A percentile compares a stretch with the other conserved stretches of the same genome.
These are phyloP conservation scores for Gamarada debralockiae DNA, from an alignment of 495 filamentous ascomycete genomes.

Conservation along the genomic window DNA sequence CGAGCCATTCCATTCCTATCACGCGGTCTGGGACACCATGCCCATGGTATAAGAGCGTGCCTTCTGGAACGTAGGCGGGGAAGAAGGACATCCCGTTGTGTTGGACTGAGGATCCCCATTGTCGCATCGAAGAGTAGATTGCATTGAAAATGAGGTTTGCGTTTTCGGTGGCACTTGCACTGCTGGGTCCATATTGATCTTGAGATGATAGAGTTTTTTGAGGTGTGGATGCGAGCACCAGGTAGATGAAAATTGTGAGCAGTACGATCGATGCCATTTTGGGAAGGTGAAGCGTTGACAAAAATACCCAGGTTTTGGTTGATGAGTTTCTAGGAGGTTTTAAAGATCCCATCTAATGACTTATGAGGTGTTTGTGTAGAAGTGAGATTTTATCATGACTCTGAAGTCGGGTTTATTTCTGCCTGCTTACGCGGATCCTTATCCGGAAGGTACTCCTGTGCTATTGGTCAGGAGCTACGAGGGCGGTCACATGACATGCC, in stretches of 20 bases:
- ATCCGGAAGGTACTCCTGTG: too few relatives aligned
- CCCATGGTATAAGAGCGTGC: conserved; percentile 61
- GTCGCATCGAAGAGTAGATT: conserved; percentile 59
- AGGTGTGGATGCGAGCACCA: background rate
- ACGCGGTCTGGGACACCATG: conserved; percentile 33
- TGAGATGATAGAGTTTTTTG: background rate
- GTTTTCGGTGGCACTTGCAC: conserved; percentile 27
- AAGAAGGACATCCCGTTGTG: conserved; percentile 68
- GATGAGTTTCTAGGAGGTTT: too few relatives aligned
- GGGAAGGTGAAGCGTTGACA: too few relatives aligned
- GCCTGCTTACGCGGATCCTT: too few relatives aligned
- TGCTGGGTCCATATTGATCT: background rate
- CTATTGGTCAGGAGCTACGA: too few relatives aligned
- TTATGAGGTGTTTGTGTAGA: too few relatives aligned
- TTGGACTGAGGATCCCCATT: conserved; percentile 63
- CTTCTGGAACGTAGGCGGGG: conserved; percentile 50
- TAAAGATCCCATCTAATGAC: too few relatives aligned
- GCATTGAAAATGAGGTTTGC: conserved; percentile 62
- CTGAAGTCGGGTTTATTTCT: too few relatives aligned
- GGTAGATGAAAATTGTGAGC: background rate
- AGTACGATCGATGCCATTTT: background rate
- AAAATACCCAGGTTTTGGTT: too few relatives aligned
- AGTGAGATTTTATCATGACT: too few relatives aligned
- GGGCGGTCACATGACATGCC: too few relatives aligned
- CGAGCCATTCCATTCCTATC: conserved; percentile 57